phyloP scores from a whole-genome alignment of 2,329 filamentous ascomycete genomes.

The Elsinoe arachidis region DNA sequence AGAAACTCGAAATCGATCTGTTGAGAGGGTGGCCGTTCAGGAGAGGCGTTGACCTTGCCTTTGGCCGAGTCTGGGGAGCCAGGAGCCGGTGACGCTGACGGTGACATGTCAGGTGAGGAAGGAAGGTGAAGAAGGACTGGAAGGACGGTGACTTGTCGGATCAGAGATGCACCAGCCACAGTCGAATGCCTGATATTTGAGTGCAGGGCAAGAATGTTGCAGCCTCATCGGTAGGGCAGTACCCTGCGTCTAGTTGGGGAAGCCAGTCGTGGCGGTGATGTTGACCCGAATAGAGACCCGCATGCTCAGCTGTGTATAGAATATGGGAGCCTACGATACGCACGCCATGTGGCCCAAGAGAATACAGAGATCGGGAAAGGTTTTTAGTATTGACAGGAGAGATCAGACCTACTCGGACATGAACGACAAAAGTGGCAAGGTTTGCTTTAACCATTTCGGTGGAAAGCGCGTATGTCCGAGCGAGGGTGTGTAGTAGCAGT shows the following conservation, averaged over 20 bases:
- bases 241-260: slow-evolving; percentile 2
- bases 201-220: slow-evolving; percentile 3
- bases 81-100: background rate
- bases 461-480: slow-evolving; percentile 5
- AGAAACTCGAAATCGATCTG: slow-evolving; percentile 13
- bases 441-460: slow-evolving; percentile 7
- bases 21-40: slow-evolving; percentile 7
- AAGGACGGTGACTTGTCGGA: background rate
- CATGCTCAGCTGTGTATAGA: background rate
- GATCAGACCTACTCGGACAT: slow-evolving; percentile 6
- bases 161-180: slow-evolving; percentile 3
- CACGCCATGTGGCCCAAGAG: background rate
- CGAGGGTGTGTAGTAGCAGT: background rate
- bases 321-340: slow-evolving; percentile 1
- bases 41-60: background rate
- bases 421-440: slow-evolving; percentile 7
- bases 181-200: slow-evolving; percentile 8
- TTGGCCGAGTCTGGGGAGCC: slow-evolving; percentile 9
- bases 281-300: background rate
- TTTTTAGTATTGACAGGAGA: background rate
- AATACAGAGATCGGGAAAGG: background rate
- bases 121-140: background rate
- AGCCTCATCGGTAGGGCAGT: slow-evolving; percentile 1
- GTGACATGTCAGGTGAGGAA: slow-evolving; percentile 5
- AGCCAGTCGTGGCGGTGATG: background rate